Conservation (phyloP, 1,284 basidiomycete genomes). For the Cerrena zonata region DNA sequence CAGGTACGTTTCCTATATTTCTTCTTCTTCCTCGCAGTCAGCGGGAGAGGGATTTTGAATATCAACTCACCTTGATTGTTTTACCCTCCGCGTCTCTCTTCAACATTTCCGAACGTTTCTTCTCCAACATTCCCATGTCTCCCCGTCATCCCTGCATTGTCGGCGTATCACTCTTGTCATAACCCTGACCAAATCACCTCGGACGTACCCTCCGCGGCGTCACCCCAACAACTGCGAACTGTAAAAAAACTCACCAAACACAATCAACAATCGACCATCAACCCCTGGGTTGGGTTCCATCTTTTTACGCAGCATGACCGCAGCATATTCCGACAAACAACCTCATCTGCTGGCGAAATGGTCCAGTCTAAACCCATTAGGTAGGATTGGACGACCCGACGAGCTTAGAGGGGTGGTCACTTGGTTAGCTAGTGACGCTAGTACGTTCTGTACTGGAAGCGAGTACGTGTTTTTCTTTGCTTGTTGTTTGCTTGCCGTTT, state of each 20-base stretch:
- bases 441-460: conserved; percentile 70
- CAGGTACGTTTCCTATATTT: conserved; percentile 37
- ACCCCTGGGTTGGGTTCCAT: too few relatives aligned
- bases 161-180: too few relatives aligned
- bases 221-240: background rate
- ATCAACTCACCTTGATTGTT: background rate
- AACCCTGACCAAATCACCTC: background rate
- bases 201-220: background rate
- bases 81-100: background rate
- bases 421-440: conserved; percentile 78
- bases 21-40: background rate
- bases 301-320: conserved; percentile 66
- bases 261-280: too few relatives aligned
- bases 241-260: too few relatives aligned
- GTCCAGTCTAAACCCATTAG: conserved; percentile 72
- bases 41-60: too few relatives aligned
- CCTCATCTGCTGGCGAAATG: conserved; percentile 67
- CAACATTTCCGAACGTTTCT: background rate
- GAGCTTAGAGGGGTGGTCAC: conserved; percentile 73
- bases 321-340: conserved; percentile 65
- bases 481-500: conserved; percentile 8
- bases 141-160: background rate
- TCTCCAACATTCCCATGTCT: too few relatives aligned
- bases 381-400: conserved; percentile 68
- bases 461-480: conserved; percentile 45